A percentile compares a stretch with the other conserved stretches of the same genome.
Conservation (phyloP, 768 basidiomycete genomes). For the Calocybe gangraenosa region DNA sequence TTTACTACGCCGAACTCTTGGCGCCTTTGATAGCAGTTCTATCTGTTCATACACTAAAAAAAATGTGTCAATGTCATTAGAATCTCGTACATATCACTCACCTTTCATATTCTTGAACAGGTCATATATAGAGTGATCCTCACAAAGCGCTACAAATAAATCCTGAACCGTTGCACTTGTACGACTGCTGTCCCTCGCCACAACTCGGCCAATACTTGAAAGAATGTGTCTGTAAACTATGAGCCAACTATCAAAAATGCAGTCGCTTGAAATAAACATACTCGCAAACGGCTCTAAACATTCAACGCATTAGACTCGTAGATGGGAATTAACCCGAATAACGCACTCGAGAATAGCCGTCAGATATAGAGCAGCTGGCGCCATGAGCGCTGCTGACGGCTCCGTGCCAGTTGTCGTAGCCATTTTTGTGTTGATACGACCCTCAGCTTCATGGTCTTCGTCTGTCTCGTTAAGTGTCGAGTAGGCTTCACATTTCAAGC, state of each 20-base stretch:
- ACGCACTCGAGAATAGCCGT: conserved; percentile 93
- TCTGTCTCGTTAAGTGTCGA: conserved; percentile 79
- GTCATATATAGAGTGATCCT: conserved; percentile 83
- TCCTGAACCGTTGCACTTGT: conserved; percentile 74
- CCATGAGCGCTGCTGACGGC: conserved; percentile 54
- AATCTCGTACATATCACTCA: conserved; percentile 20
- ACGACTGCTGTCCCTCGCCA: conserved; percentile 80
- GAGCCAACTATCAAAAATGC: conserved; percentile 1
- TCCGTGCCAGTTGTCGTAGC: conserved; percentile 42
- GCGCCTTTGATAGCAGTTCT: conserved; percentile 56
- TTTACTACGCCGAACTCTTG: conserved; percentile 61
- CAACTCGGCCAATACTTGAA: conserved; percentile 79
- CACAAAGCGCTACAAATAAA: conserved; percentile 83
- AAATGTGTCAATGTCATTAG: conserved; percentile 1
- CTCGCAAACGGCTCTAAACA: conserved; percentile 79
- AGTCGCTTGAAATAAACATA: conserved; percentile 36
- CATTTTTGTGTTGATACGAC: conserved; percentile 61
- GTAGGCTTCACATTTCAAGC: conserved; percentile 85
- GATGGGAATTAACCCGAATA: conserved; percentile 15
- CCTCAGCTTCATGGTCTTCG: conserved; percentile 67
- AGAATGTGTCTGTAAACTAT: conserved; percentile 66
- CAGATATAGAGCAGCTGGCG: conserved; percentile 84
- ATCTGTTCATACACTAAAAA: conserved; percentile 78
- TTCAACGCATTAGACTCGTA: conserved; percentile 22
- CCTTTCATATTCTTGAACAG: conserved; percentile 87